phyloP scores from a whole-genome alignment of 306 rosid genomes.

The Quercus ilex region DNA sequence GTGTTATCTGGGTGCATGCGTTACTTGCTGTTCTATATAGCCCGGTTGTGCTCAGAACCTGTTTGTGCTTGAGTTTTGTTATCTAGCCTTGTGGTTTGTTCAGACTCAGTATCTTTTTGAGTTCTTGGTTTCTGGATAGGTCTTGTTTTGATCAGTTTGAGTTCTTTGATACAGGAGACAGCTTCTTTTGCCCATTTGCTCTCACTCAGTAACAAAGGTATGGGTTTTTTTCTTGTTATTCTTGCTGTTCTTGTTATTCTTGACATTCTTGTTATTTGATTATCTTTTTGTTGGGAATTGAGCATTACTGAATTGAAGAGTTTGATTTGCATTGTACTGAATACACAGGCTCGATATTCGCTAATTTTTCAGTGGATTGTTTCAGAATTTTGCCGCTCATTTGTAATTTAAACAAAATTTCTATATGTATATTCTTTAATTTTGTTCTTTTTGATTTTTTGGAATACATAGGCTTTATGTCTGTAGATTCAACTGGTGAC shows the following conservation, averaged over 20 bases:
- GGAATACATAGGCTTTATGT: constrained; percentile 9
- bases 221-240: neutral
- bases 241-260: neutral
- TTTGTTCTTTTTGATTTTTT: neutral
- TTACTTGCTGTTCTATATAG: constrained; percentile 8
- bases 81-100: neutral
- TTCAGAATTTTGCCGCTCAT: constrained; percentile 10
- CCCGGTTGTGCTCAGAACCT: neutral
- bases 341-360: no score
- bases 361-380: neutral
- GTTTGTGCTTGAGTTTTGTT: constrained; percentile 26
- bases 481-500: constrained; percentile 19
- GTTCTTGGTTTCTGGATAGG: constrained; percentile 3
- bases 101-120: constrained; percentile 3
- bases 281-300: neutral
- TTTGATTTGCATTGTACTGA: constrained; percentile 8
- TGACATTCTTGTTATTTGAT: neutral
- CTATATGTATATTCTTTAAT: neutral
- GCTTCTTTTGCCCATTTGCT: constrained; percentile 10
- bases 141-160: constrained; percentile 6
- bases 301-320: neutral
- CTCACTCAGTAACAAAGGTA: constrained; percentile 17
- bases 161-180: neutral
- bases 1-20: constrained; percentile 25
- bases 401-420: neutral